Evolutionary conservation across 306 rosid species (phyloP), one percentile per base, ranked within the genome.

Genomic region (Cicer bijugum): DNA sequence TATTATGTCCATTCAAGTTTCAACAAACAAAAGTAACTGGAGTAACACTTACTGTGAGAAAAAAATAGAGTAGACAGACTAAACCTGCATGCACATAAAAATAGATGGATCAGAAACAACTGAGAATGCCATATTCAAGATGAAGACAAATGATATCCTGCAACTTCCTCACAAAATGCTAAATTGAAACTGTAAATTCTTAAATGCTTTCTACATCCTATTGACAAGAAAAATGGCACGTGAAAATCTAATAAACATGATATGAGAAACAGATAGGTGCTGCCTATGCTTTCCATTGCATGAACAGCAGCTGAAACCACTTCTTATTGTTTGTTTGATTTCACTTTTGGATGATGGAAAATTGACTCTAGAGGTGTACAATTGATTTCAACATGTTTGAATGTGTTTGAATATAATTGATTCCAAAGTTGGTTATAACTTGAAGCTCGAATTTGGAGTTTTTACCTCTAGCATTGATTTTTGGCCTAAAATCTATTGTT

Each of bases 41-140:
- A 66, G 46, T 48, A 75, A 72, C 69, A 84, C 99, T 87, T 90
- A 94, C 99, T 85, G 83, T 94, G 99, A 77, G 99, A 83, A 72
- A 94, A 94, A 78, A 91, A 94, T 61, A 94, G 83, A 63, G 99
- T 94, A 48, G 99, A 94, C 69, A 91, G 78, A 88, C 96, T 94
- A 85, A 94, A 94, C 99, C 99, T 94, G 97, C 89, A 85, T 74
- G 64, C 51, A 73, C 4, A 57, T 66, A 51, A 74, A 68, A 61
- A 60, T 47, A 66, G 58, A 66, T 52, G 71, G 39, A 67, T 83
- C 78, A 79, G 83, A 48, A 45, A 55, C 46, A 61, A 51, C 10
- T 38, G 9, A 78, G 72, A 77, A 55, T 57, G 42, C 28, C 42
- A 46, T 14, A 59, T 67, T 72, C 58, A 61, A 51, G 51, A 37